Evolutionary conservation across 1,284 basidiomycete species (phyloP).

Genomic region (Agroathelia rolfsii): DNA sequence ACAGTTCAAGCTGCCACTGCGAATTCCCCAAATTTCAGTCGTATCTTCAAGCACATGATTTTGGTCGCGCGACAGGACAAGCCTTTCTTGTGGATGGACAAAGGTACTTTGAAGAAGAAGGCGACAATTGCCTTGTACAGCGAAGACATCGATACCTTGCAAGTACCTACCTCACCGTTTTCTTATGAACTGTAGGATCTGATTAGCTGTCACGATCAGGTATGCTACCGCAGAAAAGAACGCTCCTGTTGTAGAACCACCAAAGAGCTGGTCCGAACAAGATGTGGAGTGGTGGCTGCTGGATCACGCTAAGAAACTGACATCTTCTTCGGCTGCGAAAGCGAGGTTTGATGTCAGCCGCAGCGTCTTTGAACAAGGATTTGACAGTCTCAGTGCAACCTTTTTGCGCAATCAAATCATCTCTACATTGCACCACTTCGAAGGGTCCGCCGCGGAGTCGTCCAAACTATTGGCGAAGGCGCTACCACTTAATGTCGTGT

Average conservation of each 20-base stretch:
- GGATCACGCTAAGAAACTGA: constrained; percentile 6
- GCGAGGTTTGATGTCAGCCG: constrained; percentile 5
- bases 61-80: constrained; percentile 21
- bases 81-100: constrained; percentile 24
- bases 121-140: constrained; percentile 22
- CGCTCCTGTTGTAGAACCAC: neutral
- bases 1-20: constrained; percentile 32
- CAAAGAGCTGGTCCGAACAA: neutral
- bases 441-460: too few species aligned
- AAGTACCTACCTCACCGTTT: constrained; percentile 12
- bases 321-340: neutral
- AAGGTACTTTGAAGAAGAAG: constrained; percentile 29
- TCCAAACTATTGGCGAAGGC: too few species aligned
- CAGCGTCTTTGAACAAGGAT: constrained; percentile 26
- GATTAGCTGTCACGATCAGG: too few species aligned
- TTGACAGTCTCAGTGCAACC: neutral
- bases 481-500: constrained; percentile 24
- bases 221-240: too few species aligned
- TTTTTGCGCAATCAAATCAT: constrained; percentile 1
- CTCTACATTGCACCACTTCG: too few species aligned
- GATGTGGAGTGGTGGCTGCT: constrained; percentile 1
- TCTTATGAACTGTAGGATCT: too few species aligned
- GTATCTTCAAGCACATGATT: constrained; percentile 34
- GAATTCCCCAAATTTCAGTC: constrained; percentile 25
- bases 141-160: constrained; percentile 27